phyloP scores from a whole-genome alignment of 768 basidiomycete species.

The Fistulinella prunicolor region DNA sequence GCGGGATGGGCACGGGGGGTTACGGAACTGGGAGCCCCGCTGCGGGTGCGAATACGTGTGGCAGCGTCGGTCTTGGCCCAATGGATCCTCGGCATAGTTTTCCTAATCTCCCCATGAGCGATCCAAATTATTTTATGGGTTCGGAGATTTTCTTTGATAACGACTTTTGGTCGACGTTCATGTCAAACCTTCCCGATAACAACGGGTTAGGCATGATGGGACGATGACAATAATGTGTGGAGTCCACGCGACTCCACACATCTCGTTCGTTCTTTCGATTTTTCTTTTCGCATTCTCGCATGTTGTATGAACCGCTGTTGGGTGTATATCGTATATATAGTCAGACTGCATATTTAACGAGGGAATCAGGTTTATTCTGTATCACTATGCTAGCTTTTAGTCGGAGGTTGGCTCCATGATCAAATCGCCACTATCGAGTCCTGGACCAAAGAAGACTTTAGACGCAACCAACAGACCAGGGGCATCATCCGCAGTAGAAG shows the following conservation, averaged over 20 bases:
- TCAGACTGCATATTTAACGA: slow-evolving; percentile 8
- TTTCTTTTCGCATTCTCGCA: neutral
- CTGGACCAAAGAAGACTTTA: too few relatives aligned
- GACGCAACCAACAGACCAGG: too few relatives aligned
- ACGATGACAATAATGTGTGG: neutral
- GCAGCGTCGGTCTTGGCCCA: neutral
- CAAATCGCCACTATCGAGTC: too few relatives aligned
- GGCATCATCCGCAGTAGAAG: too few relatives aligned
- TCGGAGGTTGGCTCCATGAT: too few relatives aligned
- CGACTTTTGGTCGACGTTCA: slow-evolving; percentile 43
- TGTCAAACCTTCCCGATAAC: slow-evolving; percentile 33
- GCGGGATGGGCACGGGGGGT: slow-evolving; percentile 13
- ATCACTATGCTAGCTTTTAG: neutral
- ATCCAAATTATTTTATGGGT: slow-evolving; percentile 31
- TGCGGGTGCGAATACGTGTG: neutral
- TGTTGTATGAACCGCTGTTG: neutral
- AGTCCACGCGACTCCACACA: neutral
- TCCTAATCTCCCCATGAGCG: slow-evolving; percentile 23
- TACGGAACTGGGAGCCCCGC: slow-evolving; percentile 11
- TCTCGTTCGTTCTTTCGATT: neutral
- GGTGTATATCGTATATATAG: slow-evolving; percentile 5
- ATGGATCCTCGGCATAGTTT: slow-evolving; percentile 22
- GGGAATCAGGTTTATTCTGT: slow-evolving; percentile 1
- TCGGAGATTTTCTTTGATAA: slow-evolving; percentile 42
- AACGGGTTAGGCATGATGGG: slow-evolving; percentile 12